Conservation (phyloP, 306 rosid genomes). For the Acmispon strigosus region DNA sequence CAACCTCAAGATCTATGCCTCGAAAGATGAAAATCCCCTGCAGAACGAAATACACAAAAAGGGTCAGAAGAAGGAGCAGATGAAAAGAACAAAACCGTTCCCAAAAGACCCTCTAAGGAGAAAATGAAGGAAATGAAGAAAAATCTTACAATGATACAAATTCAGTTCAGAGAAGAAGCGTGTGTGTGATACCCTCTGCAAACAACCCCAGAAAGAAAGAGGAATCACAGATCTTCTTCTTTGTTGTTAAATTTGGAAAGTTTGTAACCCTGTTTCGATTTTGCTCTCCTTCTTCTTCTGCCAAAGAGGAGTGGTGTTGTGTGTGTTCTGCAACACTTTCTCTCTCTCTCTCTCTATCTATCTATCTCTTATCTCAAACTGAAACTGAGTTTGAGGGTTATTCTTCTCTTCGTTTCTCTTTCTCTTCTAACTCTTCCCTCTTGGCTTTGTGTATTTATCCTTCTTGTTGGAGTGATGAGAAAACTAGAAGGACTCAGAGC, state of each 20-base stretch:
- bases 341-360: not conserved
- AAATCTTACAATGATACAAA: slow-evolving; percentile 35
- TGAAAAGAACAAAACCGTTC: slow-evolving; percentile 8
- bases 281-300: not conserved
- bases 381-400: slow-evolving; percentile 21
- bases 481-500: slow-evolving; percentile 15
- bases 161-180: not conserved
- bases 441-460: slow-evolving; percentile 31
- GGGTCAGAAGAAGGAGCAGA: slow-evolving; percentile 7
- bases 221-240: slow-evolving; percentile 34
- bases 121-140: not conserved
- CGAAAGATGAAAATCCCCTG: not conserved
- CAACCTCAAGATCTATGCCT: slow-evolving; percentile 43
- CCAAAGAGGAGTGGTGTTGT: not conserved
- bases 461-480: slow-evolving; percentile 11
- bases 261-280: slow-evolving; percentile 1
- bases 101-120: not conserved
- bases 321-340: not conserved
- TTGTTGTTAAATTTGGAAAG: not conserved
- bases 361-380: not conserved
- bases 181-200: too few species aligned
- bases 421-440: not conserved
- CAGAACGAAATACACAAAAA: not conserved
- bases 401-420: not conserved
- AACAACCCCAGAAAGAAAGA: not conserved